phyloP scores from a whole-genome alignment of 805 yeast genomes.

The Candida rishiriensis region DNA sequence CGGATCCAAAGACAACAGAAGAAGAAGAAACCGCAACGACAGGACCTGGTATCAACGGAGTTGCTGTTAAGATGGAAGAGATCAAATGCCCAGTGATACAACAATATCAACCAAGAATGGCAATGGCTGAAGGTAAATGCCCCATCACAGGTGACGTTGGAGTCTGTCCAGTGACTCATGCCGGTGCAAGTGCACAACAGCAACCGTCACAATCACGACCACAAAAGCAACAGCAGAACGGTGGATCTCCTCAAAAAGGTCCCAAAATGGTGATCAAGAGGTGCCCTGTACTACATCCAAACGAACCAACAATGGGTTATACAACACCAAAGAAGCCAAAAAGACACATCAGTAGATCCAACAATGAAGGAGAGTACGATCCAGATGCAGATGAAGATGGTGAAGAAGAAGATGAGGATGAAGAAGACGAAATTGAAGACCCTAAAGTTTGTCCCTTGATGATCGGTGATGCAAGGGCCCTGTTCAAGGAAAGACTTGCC shows the following conservation, averaged over 20 bases:
- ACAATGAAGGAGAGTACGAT: constrained; percentile 3
- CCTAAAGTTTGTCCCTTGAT: constrained; percentile 42
- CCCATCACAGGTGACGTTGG: constrained; percentile 24
- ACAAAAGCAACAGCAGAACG: not conserved
- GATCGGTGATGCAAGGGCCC: constrained; percentile 39
- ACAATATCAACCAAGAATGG: not conserved
- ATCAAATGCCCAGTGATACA: constrained; percentile 8
- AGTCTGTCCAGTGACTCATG: constrained; percentile 19
- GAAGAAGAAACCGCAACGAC: not conserved
- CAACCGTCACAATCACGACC: too few species aligned
- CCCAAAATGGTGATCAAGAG: constrained; percentile 11
- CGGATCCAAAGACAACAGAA: not conserved
- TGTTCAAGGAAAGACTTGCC: constrained; percentile 32
- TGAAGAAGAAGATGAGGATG: constrained; percentile 14
- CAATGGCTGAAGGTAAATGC: constrained; percentile 8
- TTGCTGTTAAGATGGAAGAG: constrained; percentile 1
- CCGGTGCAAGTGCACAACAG: not conserved
- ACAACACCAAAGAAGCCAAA: constrained; percentile 1
- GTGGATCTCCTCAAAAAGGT: not conserved
- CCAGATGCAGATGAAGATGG: constrained; percentile 1
- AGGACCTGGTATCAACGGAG: not conserved
- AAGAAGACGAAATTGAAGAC: constrained; percentile 27
- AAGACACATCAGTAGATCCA: not conserved
- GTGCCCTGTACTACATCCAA: constrained; percentile 27
- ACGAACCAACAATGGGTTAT: constrained; percentile 14